Evolutionary conservation across 129 eudicot genomes (phyloP).

Genomic region (Flaveria linearis): DNA sequence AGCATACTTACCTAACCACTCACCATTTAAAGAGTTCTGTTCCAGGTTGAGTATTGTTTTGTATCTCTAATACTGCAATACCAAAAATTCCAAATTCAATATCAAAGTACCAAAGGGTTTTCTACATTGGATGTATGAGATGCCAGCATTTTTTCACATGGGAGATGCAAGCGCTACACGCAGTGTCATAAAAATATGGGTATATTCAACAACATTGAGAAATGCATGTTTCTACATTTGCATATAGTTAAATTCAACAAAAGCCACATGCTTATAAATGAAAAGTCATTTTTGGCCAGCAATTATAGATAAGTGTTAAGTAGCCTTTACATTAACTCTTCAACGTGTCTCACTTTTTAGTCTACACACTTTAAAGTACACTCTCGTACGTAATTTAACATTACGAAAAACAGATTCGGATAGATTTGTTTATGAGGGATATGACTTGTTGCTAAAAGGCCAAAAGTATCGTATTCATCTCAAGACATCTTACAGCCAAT

Average conservation of each 20-base stretch:
- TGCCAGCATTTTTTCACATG: too few relatives aligned
- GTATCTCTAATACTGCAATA: too few relatives aligned
- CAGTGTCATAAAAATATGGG: too few relatives aligned
- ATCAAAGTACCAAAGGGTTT: too few relatives aligned
- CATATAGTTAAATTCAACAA: neutral
- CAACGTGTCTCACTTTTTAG: neutral
- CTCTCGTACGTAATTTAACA: neutral
- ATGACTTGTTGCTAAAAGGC: neutral
- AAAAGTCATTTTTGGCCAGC: neutral
- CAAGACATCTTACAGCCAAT: neutral
- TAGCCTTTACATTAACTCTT: conserved; percentile 4
- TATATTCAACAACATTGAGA: too few relatives aligned
- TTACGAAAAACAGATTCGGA: neutral
- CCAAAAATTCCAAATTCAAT: too few relatives aligned
- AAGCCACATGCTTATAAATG: conserved; percentile 15
- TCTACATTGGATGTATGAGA: too few relatives aligned
- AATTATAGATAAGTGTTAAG: neutral
- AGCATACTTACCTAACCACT: too few relatives aligned
- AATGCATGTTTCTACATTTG: too few relatives aligned
- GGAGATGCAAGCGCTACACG: too few relatives aligned
- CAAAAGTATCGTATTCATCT: neutral
- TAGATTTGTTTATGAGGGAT: neutral
- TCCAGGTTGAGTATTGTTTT: too few relatives aligned
- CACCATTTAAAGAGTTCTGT: too few relatives aligned
- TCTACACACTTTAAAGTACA: neutral